A percentile compares a stretch with the other conserved stretches of the same genome.
Conservation (phyloP, 805 yeast species). For the Yamadazyma laniorum region DNA sequence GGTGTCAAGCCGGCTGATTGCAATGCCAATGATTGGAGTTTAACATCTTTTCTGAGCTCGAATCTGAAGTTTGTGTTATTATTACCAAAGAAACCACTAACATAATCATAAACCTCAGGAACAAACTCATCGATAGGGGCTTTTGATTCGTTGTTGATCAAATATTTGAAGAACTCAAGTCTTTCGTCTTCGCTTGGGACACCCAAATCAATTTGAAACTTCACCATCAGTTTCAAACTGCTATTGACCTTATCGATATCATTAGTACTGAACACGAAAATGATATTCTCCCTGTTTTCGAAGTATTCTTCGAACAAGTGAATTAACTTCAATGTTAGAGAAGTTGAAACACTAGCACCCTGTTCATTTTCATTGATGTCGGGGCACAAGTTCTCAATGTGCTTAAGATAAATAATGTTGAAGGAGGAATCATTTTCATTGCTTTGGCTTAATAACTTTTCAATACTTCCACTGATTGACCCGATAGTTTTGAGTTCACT, state of each 20-base stretch:
- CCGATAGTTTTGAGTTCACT: slow-evolving; percentile 81
- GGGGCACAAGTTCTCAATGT: slow-evolving; percentile 72
- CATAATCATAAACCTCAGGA: slow-evolving; percentile 20
- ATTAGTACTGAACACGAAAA: slow-evolving; percentile 63
- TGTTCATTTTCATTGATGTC: slow-evolving; percentile 60
- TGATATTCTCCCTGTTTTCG: slow-evolving; percentile 38
- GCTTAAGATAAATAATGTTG: slow-evolving; percentile 59
- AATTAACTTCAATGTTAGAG: slow-evolving; percentile 52
- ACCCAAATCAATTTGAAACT: slow-evolving; percentile 71
- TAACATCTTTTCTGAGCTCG: slow-evolving; percentile 44
- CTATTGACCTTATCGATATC: slow-evolving; percentile 70
- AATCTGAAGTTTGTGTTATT: slow-evolving; percentile 18
- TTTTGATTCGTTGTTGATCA: slow-evolving; percentile 28
- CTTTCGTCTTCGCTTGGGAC: slow-evolving; percentile 84
- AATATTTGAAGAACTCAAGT: slow-evolving; percentile 53
- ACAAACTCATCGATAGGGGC: background rate
- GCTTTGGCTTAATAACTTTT: slow-evolving; percentile 50
- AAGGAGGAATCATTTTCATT: slow-evolving; percentile 18
- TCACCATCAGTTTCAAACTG: slow-evolving; percentile 61
- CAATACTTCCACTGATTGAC: slow-evolving; percentile 69
- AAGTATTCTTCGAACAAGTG: slow-evolving; percentile 58
- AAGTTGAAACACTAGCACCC: slow-evolving; percentile 37
- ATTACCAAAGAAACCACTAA: slow-evolving; percentile 20
- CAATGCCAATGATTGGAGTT: slow-evolving; percentile 57
- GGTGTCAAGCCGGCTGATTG: slow-evolving; percentile 95